Base-by-base conservation (phyloP, 495 filamentous ascomycete species). In the Clavariopsis aquatica region DNA sequence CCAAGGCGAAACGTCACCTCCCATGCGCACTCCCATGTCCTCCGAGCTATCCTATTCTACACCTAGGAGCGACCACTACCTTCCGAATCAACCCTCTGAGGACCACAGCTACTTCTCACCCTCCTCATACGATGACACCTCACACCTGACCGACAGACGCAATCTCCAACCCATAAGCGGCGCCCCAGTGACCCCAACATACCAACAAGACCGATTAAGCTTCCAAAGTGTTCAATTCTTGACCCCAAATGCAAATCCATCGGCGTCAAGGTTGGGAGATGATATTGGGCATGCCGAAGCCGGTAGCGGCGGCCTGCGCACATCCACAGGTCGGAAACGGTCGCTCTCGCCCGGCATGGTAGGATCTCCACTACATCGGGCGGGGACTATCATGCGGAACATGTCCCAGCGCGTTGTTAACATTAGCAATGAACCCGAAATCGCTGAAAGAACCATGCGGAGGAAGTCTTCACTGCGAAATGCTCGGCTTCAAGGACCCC, bases 351-450 rank as follows among this genome's bases (percentile, higher is more conserved):
- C 85, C 3, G 86, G 85, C n/a, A 73, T 84, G 9, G 83, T 85
- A 12, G 81, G 81, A 52, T 84, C 87, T 45, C 86, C 91, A 36
- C 74, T 96, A 57, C 82, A 83, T 22, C 81, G 91, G 68, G 90
- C 94, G 57, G 89, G 92, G 31, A 95, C 93, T 3, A 94, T 98
- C 71, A 87, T 99, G 76, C 89, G 92, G 68, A 92, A 92, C 68
- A 95, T 98, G 86, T 97, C 95, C 20, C 92, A 96, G 77, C 92
- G 94, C 75, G 92, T 99, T 60, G 94, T 98, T 71, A 97, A 96
- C 73, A 80, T 99, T 61, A 96, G 93, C 78, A 96, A 94, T 71
- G 92, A 97, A 68, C 84, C 87, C 8, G 85, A 89, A 65, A 78
- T 90, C 36, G 82, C 94, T 20, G 90, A 93, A 65, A 87, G 91